These are phyloP conservation scores for Diaporthe vaccinii DNA, from an alignment of 2,329 filamentous ascomycete genomes.

Conservation along the genomic window DNA sequence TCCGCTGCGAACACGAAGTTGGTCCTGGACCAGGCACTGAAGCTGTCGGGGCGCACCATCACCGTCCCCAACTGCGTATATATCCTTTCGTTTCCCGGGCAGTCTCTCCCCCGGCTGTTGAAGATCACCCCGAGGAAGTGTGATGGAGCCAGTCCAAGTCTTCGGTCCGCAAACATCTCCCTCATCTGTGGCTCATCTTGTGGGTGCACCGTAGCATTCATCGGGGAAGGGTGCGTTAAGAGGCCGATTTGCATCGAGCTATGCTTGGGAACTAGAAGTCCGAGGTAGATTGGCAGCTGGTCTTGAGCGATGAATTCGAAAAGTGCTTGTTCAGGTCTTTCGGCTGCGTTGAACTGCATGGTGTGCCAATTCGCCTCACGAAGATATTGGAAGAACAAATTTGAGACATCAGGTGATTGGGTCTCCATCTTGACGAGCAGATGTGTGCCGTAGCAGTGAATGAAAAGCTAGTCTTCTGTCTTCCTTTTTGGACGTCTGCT, in stretches of 20 bases:
- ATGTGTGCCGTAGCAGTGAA: not conserved
- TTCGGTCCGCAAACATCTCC: not conserved
- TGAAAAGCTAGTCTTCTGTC: too few relatives aligned
- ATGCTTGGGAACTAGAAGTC: not conserved
- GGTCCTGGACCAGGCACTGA: not conserved
- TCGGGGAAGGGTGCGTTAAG: not conserved
- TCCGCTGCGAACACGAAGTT: not conserved
- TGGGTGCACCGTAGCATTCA: not conserved
- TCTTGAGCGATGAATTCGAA: not conserved
- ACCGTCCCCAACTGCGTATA: not conserved
- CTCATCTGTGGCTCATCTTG: not conserved
- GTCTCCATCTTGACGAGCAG: not conserved
- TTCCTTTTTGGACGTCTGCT: not conserved
- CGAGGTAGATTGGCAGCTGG: not conserved
- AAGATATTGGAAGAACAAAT: not conserved
- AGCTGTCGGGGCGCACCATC: not conserved
- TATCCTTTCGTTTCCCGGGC: not conserved
- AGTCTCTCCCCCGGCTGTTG: not conserved
- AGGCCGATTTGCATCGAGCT: not conserved
- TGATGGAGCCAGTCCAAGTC: not conserved
- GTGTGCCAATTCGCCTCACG: not conserved
- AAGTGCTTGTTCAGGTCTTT: not conserved
- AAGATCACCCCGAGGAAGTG: not conserved
- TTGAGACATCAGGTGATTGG: not conserved
- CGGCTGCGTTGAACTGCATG: not conserved